Evolutionary conservation across 176 grass and related monocot species (phyloP), one percentile per base, ranked within the genome.

Genomic region (Typha latifolia): DNA sequence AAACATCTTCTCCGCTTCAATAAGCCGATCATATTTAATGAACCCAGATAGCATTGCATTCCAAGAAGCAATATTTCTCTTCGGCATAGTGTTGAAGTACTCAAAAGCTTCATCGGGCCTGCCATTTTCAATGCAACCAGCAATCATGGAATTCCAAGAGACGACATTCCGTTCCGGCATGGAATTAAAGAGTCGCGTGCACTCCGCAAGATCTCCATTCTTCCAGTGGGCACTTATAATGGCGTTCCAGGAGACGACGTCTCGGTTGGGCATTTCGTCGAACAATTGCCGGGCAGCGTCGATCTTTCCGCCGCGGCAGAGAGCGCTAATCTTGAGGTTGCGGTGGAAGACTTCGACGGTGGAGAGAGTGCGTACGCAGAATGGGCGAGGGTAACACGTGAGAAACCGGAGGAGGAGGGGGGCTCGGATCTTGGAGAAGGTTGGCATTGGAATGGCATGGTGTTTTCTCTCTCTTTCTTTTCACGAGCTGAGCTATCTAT

Each of bases 61-160:
- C 91, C 91, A 96, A 7, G 91, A 90, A 62, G 87, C 87, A 37
- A 83, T 72, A 70, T 90, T 96, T 67, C 82, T 82, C 15, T 63
- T 20, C 26, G 79, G 87, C 73, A 84, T 82, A 47, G 70, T 61
- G 20, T 22, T 67, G 72, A 88, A 96, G 63, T 96, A 96, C 37
- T 32, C 51, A 14, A 86, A 81, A 32, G 91, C 91, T 22, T 78
- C 74, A 4, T 61, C 79, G 12, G 81, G 79, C 61, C 76, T 71
- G 19, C 78, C 82, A 72, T 90, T 84, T 20, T 86, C 82, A 69
- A 96, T 61, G 69, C 87, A 90, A 12, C 91, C 91, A 27, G 84
- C 26, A 22, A 90, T 56, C 34, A 96, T 72, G 24, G 87, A 90
- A 73, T 96, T 96, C 91, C 91, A 96, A 32, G 91, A 96, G 70